A percentile compares a stretch with the other conserved stretches of the same genome.
Evolutionary conservation across 2,329 filamentous ascomycete species (phyloP).

Genomic region (Cercospora citrullina): DNA sequence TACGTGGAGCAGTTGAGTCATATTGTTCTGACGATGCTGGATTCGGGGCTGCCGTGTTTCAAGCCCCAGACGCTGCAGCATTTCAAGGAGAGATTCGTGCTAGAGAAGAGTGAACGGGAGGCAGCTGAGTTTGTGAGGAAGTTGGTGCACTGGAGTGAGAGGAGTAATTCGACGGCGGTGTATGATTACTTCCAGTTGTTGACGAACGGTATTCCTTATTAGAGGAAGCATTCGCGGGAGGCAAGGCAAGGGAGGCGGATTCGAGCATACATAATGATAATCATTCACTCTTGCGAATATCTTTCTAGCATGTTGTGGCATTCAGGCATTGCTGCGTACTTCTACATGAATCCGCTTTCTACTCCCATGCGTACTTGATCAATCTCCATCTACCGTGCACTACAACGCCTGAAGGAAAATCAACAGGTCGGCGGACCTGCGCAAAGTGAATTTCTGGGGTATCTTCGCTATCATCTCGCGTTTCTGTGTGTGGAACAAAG

Average conservation of each 20-base stretch:
- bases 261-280: background rate
- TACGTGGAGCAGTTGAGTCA: constrained; percentile 87
- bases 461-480: background rate
- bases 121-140: constrained; percentile 92
- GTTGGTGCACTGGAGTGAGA: constrained; percentile 84
- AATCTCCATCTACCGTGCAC: background rate
- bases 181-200: constrained; percentile 98
- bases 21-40: constrained; percentile 92
- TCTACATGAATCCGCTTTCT: background rate
- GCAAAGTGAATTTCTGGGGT: background rate
- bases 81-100: constrained; percentile 87
- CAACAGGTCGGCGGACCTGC: background rate
- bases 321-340: background rate
- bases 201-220: constrained; percentile 97
- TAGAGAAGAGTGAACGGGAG: constrained; percentile 88
- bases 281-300: background rate
- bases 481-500: background rate
- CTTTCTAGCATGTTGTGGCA: background rate
- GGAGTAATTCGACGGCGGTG: constrained; percentile 85
- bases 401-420: background rate
- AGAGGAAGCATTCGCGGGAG: constrained; percentile 26
- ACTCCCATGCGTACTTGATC: background rate
- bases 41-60: constrained; percentile 94
- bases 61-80: constrained; percentile 93
- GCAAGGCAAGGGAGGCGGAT: background rate